Percentiles rank a stretch among this genome's conserved stretches.
phyloP scores from a whole-genome alignment of 1,284 basidiomycete genomes.

The Ustilago esculenta region DNA sequence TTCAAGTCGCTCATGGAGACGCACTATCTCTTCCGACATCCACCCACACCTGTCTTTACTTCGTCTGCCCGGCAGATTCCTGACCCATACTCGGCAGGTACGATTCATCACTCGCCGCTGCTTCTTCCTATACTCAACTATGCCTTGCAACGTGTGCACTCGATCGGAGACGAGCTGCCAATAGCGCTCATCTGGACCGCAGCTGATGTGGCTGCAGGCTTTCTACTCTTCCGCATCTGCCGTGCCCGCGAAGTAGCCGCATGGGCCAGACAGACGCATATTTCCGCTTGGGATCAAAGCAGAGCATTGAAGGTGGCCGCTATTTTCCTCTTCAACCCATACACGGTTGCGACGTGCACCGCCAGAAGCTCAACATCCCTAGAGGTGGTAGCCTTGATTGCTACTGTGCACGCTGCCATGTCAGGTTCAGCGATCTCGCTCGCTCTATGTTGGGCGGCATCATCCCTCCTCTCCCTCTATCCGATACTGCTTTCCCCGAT shows the following conservation, averaged over 20 bases:
- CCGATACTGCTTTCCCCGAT: slow-evolving; percentile 77
- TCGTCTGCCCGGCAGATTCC: slow-evolving; percentile 1
- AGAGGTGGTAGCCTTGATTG: slow-evolving; percentile 77
- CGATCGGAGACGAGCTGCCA: slow-evolving; percentile 67
- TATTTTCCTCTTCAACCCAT: slow-evolving; percentile 84
- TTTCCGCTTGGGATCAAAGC: slow-evolving; percentile 40
- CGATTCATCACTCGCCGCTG: slow-evolving; percentile 77
- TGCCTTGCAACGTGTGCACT: slow-evolving; percentile 7
- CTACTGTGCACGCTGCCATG: slow-evolving; percentile 78
- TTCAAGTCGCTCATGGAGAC: slow-evolving; percentile 72
- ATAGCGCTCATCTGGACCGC: slow-evolving; percentile 77
- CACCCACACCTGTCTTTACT: slow-evolving; percentile 17
- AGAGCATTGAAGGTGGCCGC: slow-evolving; percentile 39
- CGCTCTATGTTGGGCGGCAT: slow-evolving; percentile 18
- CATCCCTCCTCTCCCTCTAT: slow-evolving; percentile 68
- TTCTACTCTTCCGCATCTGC: slow-evolving; percentile 43
- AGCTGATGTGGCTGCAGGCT: slow-evolving; percentile 73
- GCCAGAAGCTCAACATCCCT: slow-evolving; percentile 82
- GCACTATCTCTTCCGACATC: slow-evolving; percentile 33
- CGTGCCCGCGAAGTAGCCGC: slow-evolving; percentile 16
- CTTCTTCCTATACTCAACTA: slow-evolving; percentile 73
- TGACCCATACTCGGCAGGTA: slow-evolving; percentile 28
- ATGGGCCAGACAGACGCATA: slow-evolving; percentile 22
- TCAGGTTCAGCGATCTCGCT: slow-evolving; percentile 70
- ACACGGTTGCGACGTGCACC: slow-evolving; percentile 79